Percentiles rank a stretch among this genome's conserved stretches.
Evolutionary conservation across 805 yeast species (phyloP).

Genomic region (Metschnikowia gruessii): DNA sequence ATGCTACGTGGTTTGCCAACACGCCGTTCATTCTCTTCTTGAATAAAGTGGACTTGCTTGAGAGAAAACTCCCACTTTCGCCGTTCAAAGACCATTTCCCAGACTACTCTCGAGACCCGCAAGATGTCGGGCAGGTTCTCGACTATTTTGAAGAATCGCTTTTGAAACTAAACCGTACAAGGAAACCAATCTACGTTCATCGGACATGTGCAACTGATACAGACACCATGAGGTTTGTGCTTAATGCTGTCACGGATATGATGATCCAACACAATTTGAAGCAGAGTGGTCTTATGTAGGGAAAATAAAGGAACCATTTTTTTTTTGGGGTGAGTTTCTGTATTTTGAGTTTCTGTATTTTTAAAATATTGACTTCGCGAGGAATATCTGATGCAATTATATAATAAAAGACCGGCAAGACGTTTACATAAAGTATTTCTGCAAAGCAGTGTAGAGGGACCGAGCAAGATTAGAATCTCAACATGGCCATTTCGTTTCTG

Average conservation of each 20-base stretch:
- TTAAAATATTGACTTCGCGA: slow-evolving; percentile 35
- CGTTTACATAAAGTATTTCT: slow-evolving; percentile 7
- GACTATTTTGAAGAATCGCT: slow-evolving; percentile 70
- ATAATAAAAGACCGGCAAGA: slow-evolving; percentile 15
- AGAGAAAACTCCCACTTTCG: slow-evolving; percentile 60
- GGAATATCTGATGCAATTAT: slow-evolving; percentile 21
- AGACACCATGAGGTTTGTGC: slow-evolving; percentile 80
- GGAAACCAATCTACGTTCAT: slow-evolving; percentile 83
- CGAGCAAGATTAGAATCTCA: slow-evolving; percentile 53
- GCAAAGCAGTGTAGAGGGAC: slow-evolving; percentile 5
- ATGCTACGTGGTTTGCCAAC: slow-evolving; percentile 77
- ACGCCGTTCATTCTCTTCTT: slow-evolving; percentile 88
- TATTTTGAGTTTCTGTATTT: slow-evolving; percentile 5
- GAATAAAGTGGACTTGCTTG: slow-evolving; percentile 83
- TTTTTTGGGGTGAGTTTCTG: no score
- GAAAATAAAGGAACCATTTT: neutral
- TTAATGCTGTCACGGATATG: slow-evolving; percentile 90
- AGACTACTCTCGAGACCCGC: slow-evolving; percentile 62
- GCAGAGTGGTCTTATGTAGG: slow-evolving; percentile 67
- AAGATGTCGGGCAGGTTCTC: slow-evolving; percentile 62
- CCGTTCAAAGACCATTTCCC: slow-evolving; percentile 77
- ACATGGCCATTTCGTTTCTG: slow-evolving; percentile 86
- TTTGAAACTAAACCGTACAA: slow-evolving; percentile 57
- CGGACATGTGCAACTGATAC: slow-evolving; percentile 96
- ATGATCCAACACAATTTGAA: slow-evolving; percentile 79